phyloP scores from a whole-genome alignment of 495 filamentous ascomycete species.

The Baudoinia panamericana region DNA sequence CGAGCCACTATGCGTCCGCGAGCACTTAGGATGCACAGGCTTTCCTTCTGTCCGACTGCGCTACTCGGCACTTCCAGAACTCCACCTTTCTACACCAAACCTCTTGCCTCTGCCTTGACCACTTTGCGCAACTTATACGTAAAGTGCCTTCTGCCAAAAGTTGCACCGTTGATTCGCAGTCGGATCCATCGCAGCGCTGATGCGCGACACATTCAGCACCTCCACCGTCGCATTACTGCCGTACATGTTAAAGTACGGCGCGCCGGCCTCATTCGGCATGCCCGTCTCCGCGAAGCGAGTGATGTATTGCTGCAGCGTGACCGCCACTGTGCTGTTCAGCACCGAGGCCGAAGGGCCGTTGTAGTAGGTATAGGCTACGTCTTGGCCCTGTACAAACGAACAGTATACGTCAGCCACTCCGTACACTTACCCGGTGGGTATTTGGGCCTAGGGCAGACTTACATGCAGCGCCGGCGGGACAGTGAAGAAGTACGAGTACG shows the following conservation, averaged over 20 bases:
- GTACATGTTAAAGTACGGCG: conserved; percentile 33
- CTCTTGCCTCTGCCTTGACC: too few relatives aligned
- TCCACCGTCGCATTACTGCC: conserved; percentile 31
- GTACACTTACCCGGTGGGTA: too few relatives aligned
- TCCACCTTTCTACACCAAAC: too few relatives aligned
- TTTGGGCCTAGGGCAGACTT: conserved; percentile 25
- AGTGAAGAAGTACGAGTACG: conserved; percentile 48
- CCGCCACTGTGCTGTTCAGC: conserved; percentile 35
- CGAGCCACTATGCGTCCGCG: too few relatives aligned
- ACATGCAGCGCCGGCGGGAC: conserved; percentile 47
- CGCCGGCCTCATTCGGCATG: conserved; percentile 30
- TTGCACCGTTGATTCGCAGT: conserved; percentile 34
- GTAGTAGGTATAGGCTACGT: conserved; percentile 28
- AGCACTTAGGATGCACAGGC: too few relatives aligned
- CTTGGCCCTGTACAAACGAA: too few relatives aligned
- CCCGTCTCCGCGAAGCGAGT: conserved; percentile 42
- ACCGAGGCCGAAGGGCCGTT: conserved; percentile 33
- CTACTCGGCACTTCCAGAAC: too few relatives aligned
- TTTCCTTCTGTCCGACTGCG: too few relatives aligned
- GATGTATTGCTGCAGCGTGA: conserved; percentile 47
- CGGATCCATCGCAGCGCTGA: conserved; percentile 33
- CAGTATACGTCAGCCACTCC: too few relatives aligned
- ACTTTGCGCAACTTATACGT: conserved; percentile 10
- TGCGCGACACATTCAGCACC: conserved; percentile 32
- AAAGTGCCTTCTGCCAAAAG: conserved; percentile 38